phyloP scores from a whole-genome alignment of 805 yeast species.

The Wickerhamiella bombiphila region DNA sequence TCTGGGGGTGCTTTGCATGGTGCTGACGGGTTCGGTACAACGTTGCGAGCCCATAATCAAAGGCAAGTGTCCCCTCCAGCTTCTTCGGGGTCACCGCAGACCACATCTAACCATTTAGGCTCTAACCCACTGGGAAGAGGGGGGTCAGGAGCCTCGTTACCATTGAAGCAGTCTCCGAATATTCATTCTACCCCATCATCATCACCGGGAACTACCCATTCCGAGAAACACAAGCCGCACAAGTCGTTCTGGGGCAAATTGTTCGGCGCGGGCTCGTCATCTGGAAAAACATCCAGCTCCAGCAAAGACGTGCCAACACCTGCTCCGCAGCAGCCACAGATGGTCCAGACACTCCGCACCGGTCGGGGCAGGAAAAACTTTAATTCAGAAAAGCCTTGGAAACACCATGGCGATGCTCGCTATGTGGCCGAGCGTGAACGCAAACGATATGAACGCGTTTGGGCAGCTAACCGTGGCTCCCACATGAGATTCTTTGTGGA shows the following conservation, averaged over 20 bases:
- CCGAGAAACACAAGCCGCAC: conserved; percentile 1
- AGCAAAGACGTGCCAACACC: not conserved
- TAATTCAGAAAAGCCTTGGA: conserved; percentile 90
- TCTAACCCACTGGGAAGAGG: too few species aligned
- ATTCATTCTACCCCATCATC: not conserved
- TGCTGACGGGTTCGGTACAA: not conserved
- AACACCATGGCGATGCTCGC: conserved; percentile 51
- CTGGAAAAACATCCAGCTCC: not conserved
- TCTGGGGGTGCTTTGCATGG: not conserved
- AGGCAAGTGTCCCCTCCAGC: not conserved
- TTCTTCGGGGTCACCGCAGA: too few species aligned
- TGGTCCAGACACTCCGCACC: conserved; percentile 22
- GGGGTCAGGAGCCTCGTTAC: too few species aligned
- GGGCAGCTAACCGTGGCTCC: conserved; percentile 74
- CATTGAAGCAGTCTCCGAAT: too few species aligned
- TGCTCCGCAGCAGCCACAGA: conserved; percentile 1
- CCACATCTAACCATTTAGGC: not conserved
- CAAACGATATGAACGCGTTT: conserved; percentile 82
- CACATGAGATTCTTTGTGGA: conserved; percentile 12
- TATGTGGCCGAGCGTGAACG: conserved; percentile 42
- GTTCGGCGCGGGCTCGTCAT: not conserved
- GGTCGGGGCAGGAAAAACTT: conserved; percentile 35
- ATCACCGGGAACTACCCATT: not conserved
- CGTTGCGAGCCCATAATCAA: not conserved
- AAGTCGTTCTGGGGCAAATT: not conserved